Conservation (phyloP, 306 rosid genomes). For the Purshia tridentata region DNA sequence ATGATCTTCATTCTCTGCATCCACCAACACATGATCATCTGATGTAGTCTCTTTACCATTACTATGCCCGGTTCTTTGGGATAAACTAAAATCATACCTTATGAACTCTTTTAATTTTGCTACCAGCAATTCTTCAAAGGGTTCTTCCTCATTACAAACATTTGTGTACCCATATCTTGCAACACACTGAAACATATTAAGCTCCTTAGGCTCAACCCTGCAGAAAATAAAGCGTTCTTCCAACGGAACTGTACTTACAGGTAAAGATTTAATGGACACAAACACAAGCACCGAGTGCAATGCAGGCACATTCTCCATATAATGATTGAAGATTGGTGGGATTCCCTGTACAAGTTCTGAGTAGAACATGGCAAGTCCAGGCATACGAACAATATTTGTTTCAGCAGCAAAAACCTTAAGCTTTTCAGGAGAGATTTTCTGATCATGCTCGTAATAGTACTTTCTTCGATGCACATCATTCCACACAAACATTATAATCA, state of each 20-base stretch:
- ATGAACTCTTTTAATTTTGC: constrained; percentile 36
- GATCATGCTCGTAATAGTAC: constrained; percentile 34
- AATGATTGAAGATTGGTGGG: constrained; percentile 48
- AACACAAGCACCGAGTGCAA: constrained; percentile 35
- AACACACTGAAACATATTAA: constrained; percentile 32
- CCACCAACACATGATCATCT: not conserved
- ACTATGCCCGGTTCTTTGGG: not conserved
- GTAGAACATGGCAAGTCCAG: constrained; percentile 39
- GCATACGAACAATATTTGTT: constrained; percentile 4
- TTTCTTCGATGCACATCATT: constrained; percentile 37
- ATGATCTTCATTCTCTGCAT: not conserved
- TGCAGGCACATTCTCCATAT: constrained; percentile 35
- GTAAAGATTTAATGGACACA: constrained; percentile 30
- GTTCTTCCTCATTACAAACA: not conserved
- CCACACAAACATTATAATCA: constrained; percentile 42
- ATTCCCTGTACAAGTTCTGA: constrained; percentile 42
- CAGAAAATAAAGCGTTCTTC: constrained; percentile 40
- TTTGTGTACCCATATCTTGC: constrained; percentile 37
- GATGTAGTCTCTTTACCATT: not conserved
- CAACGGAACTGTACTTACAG: constrained; percentile 22
- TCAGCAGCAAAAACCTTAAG: constrained; percentile 11
- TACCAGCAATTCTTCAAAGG: constrained; percentile 25
- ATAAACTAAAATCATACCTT: constrained; percentile 7
- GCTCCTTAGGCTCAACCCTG: constrained; percentile 26
- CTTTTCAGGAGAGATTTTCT: constrained; percentile 26